These are phyloP conservation scores for Rhododendron vialii DNA, from an alignment of 148 eudicot species.

Conservation along the genomic window DNA sequence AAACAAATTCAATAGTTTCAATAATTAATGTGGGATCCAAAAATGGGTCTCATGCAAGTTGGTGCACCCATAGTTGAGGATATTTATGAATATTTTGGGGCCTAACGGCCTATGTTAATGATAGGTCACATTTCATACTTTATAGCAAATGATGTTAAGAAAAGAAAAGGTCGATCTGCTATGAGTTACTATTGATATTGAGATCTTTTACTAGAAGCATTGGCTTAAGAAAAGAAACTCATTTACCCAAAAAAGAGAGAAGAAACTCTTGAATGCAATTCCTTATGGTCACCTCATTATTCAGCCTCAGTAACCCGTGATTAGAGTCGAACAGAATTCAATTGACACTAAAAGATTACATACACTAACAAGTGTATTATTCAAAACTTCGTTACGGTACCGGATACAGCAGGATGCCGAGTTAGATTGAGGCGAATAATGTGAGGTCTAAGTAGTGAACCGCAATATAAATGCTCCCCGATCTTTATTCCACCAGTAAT, in stretches of 20 bases:
- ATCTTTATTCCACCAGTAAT: slow-evolving; percentile 45
- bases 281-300: not conserved
- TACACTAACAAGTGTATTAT: no score
- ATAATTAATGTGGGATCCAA: no score
- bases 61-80: no score
- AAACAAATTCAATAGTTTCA: no score
- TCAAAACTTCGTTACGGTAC: not conserved
- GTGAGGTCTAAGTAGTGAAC: slow-evolving; percentile 39
- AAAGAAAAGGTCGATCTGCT: no score
- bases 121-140: not conserved
- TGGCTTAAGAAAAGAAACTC: not conserved
- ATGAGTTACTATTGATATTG: no score
- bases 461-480: slow-evolving; percentile 47
- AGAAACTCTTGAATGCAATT: not conserved
- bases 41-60: no score
- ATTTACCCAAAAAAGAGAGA: not conserved
- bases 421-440: slow-evolving; percentile 56
- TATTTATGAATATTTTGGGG: not conserved
- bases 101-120: no score
- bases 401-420: slow-evolving; percentile 21
- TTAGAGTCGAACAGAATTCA: not conserved
- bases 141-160: not conserved
- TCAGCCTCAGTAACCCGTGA: not conserved
- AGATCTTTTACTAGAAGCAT: no score
- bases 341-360: not conserved